A percentile compares a stretch with the other conserved stretches of the same genome.
Evolutionary conservation across 257 asterid species (phyloP).

Genomic region (Lithospermum erythrorhizon): DNA sequence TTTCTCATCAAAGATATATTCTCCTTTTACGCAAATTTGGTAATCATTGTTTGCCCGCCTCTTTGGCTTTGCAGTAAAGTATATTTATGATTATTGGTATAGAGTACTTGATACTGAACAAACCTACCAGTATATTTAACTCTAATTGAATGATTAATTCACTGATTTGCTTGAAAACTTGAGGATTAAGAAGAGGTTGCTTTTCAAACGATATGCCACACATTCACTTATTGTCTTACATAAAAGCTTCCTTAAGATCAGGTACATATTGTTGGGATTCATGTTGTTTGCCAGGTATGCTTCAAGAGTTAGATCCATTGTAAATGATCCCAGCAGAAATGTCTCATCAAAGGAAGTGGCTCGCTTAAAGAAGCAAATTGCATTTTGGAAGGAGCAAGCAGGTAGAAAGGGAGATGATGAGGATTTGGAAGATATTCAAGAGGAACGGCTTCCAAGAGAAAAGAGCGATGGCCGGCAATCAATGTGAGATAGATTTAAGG

Average conservation of each 20-base stretch:
- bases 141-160: too few relatives aligned
- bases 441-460: slow-evolving; percentile 45
- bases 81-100: too few relatives aligned
- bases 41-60: too few relatives aligned
- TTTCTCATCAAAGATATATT: not conserved
- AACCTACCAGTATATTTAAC: too few relatives aligned
- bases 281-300: slow-evolving; percentile 48
- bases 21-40: too few relatives aligned
- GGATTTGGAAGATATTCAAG: slow-evolving; percentile 81
- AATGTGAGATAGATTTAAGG: slow-evolving; percentile 26
- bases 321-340: slow-evolving; percentile 86
- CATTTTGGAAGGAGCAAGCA: slow-evolving; percentile 85
- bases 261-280: not conserved
- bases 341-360: slow-evolving; percentile 89
- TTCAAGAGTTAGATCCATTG: slow-evolving; percentile 80
- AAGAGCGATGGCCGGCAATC: slow-evolving; percentile 66
- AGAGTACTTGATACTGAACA: too few relatives aligned
- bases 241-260: not conserved
- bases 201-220: too few relatives aligned
- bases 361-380: slow-evolving; percentile 67
- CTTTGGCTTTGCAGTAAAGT: too few relatives aligned
- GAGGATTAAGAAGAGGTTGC: too few relatives aligned
- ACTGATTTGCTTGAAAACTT: too few relatives aligned
- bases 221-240: too few relatives aligned
- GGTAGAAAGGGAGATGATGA: slow-evolving; percentile 80